Evolutionary conservation across 345 rosid species (phyloP), one percentile per base, ranked within the genome.

Genomic region (Camelina laxa): DNA sequence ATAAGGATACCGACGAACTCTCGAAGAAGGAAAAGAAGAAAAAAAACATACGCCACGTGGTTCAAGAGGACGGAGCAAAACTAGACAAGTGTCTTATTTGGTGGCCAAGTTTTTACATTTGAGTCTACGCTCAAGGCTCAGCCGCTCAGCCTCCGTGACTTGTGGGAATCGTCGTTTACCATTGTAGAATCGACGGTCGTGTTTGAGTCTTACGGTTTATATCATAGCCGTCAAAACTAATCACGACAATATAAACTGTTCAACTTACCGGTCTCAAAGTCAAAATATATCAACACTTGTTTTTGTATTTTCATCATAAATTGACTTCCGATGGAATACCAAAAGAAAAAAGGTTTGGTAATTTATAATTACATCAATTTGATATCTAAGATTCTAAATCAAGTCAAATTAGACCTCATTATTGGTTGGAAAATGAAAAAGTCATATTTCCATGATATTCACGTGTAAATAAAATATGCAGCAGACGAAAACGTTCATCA

Each of bases 1-100:
- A 75, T 51, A 60, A 75, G 63, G 74, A 58, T 67, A 59, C 78
- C 78, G 72, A 57, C 72, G 59, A 54, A 47, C 4, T 19, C 65
- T 73, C 76, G 48, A 64, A 73, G 36, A 73, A 27, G 30, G 30
- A 27, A 27, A 27, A 27, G 27, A 27, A 27, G 24, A 27, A 24
- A 24, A 27, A 56, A 11, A 66, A 42, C 50, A 45, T 0, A 27
- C 59, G 30, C 24, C 61, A 75, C 68, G 68, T 75, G 62, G 69
- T 13, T 9, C 7, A 41, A 58, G 4, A 16, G 9, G 39, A 75
- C 79, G 47, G 69, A 60, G 31, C 10, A 41, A 20, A 75, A 15
- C 15, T 50, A 20, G 57, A 19, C 79, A 68, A 74, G 48, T 67
- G 79, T 67, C 69, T 0, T 0, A 9, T 19, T 6, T 60, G 1